These are phyloP conservation scores for Talaromyces sp. DNA, from an alignment of 2,329 filamentous ascomycete genomes.

Conservation along the genomic window DNA sequence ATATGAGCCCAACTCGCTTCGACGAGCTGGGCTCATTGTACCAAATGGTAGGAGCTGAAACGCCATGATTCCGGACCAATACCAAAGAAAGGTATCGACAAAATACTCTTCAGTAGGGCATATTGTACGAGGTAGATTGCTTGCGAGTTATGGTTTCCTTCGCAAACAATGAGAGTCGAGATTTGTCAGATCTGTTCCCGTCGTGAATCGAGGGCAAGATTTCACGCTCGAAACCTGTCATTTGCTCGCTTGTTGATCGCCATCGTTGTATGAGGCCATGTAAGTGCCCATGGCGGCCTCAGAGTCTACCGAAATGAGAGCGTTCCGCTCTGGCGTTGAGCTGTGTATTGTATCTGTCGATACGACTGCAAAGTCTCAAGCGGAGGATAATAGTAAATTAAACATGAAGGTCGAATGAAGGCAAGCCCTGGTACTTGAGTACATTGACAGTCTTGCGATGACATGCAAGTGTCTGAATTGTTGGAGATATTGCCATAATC, in stretches of 20 bases:
- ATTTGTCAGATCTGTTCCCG: not conserved
- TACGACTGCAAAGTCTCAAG: too few relatives aligned
- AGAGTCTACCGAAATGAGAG: not conserved
- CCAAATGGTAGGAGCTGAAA: not conserved
- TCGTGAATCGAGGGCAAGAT: not conserved
- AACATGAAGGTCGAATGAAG: not conserved
- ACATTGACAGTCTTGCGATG: not conserved
- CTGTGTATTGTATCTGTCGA: not conserved
- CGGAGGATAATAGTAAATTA: not conserved
- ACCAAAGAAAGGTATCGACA: not conserved
- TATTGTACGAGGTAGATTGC: too few relatives aligned
- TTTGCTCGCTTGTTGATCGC: not conserved
- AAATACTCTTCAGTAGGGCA: too few relatives aligned
- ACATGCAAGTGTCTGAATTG: not conserved
- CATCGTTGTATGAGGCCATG: not conserved
- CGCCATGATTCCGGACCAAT: not conserved
- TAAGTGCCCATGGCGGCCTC: not conserved
- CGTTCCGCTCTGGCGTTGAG: not conserved
- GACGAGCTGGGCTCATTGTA: not conserved
- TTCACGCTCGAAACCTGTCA: not conserved
- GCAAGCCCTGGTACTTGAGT: too few relatives aligned
- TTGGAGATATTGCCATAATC: too few relatives aligned
- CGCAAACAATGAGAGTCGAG: not conserved
- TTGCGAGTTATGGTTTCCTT: too few relatives aligned
- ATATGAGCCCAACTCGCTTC: not conserved